Evolutionary conservation across 441 rosid species (phyloP).

Genomic region (California macrophylla): DNA sequence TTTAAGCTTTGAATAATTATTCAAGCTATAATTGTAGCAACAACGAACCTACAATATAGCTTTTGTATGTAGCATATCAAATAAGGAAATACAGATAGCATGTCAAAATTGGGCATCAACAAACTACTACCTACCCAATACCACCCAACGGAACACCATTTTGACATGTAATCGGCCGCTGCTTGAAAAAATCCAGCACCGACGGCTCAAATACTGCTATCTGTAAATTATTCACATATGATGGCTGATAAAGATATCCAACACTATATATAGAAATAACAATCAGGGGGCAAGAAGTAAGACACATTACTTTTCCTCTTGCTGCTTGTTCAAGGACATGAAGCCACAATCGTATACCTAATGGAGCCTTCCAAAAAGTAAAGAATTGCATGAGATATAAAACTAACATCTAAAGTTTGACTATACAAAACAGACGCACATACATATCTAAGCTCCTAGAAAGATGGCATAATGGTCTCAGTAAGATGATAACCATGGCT

Average conservation of each 20-base stretch:
- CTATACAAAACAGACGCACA: not conserved
- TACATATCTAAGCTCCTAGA: not conserved
- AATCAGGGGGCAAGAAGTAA: not conserved
- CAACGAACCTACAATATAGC: not conserved
- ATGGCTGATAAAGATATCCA: not conserved
- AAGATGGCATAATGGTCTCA: not conserved
- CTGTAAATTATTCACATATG: slow-evolving; percentile 29
- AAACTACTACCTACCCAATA: slow-evolving; percentile 52
- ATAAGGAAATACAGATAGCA: slow-evolving; percentile 1
- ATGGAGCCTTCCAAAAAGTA: slow-evolving; percentile 37
- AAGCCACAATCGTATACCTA: slow-evolving; percentile 55
- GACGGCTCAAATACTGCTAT: slow-evolving; percentile 36
- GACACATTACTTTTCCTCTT: slow-evolving; percentile 52
- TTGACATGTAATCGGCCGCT: slow-evolving; percentile 45
- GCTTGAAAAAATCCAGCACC: slow-evolving; percentile 35
- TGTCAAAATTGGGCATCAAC: not conserved
- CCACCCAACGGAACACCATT: slow-evolving; percentile 85
- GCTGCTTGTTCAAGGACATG: slow-evolving; percentile 49
- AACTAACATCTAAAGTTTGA: not conserved
- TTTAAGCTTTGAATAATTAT: not conserved
- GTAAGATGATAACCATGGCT: not conserved
- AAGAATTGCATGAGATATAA: not conserved
- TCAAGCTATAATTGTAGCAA: not conserved
- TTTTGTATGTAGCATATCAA: not conserved
- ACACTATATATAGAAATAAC: not conserved